These are phyloP conservation scores for Hymenoscyphus infarciens DNA, from an alignment of 2,329 filamentous ascomycete species.

Conservation along the genomic window DNA sequence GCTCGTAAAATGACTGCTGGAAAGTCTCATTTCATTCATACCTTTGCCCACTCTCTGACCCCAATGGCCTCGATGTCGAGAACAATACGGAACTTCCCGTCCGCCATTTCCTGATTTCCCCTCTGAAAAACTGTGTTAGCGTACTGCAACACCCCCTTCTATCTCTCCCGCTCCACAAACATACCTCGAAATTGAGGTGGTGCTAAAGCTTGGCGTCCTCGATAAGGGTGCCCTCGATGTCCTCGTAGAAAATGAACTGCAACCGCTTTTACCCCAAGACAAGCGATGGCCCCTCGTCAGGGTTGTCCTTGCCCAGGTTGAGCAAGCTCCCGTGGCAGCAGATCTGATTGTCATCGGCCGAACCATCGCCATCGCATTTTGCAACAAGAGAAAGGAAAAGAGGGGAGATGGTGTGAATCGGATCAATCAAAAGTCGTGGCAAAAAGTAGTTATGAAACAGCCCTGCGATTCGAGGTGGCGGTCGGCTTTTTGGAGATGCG, in stretches of 20 bases:
- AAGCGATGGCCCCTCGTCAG: conserved; percentile 2
- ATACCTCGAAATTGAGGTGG: not conserved
- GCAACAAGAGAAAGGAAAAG: not conserved
- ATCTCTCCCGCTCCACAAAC: not conserved
- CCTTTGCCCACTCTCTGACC: not conserved
- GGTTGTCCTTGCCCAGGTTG: not conserved
- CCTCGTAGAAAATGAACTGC: not conserved
- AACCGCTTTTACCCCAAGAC: not conserved
- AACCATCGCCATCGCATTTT: conserved; percentile 15
- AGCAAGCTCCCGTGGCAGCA: not conserved
- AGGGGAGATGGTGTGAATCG: not conserved
- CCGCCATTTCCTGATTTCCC: not conserved
- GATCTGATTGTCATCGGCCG: conserved; percentile 8
- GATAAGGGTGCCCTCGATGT: not conserved
- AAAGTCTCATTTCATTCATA: conserved; percentile 3
- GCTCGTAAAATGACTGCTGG: not conserved
- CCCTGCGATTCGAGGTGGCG: not conserved
- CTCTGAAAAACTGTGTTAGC: conserved; percentile 1
- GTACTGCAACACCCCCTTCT: not conserved
- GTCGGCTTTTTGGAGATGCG: not conserved
- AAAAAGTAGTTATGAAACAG: not conserved
- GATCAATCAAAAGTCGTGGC: not conserved
- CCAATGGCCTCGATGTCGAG: conserved; percentile 3
- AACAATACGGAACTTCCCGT: not conserved
- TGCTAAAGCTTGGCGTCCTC: not conserved